Evolutionary conservation across 1,139 yeast species (phyloP).

Genomic region (Debaryomyces fabryi): DNA sequence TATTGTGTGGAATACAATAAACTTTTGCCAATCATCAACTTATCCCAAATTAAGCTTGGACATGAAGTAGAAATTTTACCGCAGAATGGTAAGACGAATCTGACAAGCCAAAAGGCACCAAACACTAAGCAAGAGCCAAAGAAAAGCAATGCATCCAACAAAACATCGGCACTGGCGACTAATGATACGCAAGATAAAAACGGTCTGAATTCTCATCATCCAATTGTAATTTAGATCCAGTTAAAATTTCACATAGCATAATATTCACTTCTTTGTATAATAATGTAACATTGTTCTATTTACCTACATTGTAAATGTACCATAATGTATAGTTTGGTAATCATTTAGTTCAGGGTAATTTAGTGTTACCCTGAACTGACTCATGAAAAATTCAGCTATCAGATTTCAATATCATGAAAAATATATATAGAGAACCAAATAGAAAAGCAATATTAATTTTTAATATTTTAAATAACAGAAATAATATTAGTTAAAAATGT

Average conservation of each 20-base stretch:
- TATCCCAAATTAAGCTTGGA: conserved; percentile 53
- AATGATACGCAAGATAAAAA: background rate
- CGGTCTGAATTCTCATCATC: conserved; percentile 10
- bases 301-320: background rate
- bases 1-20: conserved; percentile 49
- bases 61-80: conserved; percentile 46
- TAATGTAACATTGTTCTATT: background rate
- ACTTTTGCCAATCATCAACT: conserved; percentile 51
- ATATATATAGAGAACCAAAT: background rate
- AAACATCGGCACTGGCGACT: background rate
- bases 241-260: background rate
- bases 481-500: conserved; percentile 43
- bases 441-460: background rate
- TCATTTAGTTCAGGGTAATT: background rate
- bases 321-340: background rate
- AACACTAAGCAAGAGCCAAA: background rate
- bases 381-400: conserved; percentile 17
- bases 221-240: conserved; percentile 9
- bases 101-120: background rate
- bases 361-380: conserved; percentile 39
- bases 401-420: background rate
- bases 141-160: background rate
- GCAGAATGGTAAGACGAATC: background rate
- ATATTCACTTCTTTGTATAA: conserved; percentile 2
- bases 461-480: background rate